Percentiles rank a stretch among this genome's conserved stretches.
These are phyloP conservation scores for Smallanthus sonchifolius DNA, from an alignment of 129 eudicot genomes.

Conservation along the genomic window DNA sequence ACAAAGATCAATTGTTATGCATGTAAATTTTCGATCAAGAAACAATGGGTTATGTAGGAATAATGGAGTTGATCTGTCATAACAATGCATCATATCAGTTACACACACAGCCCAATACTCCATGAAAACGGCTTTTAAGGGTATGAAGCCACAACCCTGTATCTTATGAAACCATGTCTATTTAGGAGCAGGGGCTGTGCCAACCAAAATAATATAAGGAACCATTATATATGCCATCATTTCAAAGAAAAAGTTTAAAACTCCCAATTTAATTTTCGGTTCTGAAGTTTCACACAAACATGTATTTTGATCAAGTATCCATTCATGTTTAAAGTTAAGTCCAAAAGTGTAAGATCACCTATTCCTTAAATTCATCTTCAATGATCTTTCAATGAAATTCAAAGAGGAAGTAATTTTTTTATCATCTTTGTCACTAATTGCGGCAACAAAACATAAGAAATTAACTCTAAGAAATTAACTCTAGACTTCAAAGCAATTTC, in stretches of 20 bases:
- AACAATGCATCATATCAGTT: not conserved
- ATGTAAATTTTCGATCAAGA: too few relatives aligned
- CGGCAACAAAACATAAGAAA: not conserved
- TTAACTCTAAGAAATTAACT: too few relatives aligned
- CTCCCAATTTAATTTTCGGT: not conserved
- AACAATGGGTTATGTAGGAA: not conserved
- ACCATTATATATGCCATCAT: not conserved
- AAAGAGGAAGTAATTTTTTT: not conserved
- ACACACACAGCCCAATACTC: not conserved
- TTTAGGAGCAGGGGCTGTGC: not conserved
- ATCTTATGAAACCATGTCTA: not conserved
- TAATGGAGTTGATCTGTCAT: not conserved
- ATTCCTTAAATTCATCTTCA: not conserved
- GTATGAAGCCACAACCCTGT: too few relatives aligned
- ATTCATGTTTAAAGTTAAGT: not conserved
- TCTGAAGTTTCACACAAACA: not conserved
- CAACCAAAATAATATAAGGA: not conserved
- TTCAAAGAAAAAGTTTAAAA: not conserved
- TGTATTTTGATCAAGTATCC: not conserved
- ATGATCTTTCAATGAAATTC: not conserved
- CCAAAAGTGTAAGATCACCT: not conserved
- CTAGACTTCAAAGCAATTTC: conserved; percentile 3
- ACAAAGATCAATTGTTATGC: not conserved
- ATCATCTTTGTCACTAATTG: not conserved
- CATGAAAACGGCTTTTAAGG: too few relatives aligned